Evolutionary conservation across 768 basidiomycete species (phyloP), one percentile per base, ranked within the genome.

Genomic region (Mycena polygramma): DNA sequence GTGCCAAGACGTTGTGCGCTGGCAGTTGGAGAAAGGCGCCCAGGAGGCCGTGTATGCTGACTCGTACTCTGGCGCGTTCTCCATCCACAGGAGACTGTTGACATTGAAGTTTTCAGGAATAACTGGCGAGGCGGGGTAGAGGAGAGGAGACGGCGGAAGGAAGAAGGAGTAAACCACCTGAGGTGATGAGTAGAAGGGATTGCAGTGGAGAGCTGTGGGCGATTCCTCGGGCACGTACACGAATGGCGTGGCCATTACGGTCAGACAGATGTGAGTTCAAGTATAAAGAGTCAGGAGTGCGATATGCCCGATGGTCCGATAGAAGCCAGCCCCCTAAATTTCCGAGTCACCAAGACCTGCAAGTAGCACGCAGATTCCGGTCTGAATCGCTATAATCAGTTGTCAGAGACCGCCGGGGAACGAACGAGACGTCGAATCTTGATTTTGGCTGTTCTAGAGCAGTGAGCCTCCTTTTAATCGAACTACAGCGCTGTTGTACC

Each of bases 191-290:
- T 59, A 70, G 69, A 54, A 70, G 26, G 69, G 69, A n/a, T 65
- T 45, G n/a, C n/a, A n/a, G 58, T 59, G 52, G 13, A 57, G 51
- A 1, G 4, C 17, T 7, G 63, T 15, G 9, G 62, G 55, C 5
- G 68, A 69, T 7, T 20, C 65, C n/a, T 69, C 68, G n/a, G 69
- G 69, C 7, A 70, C 63, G 55, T 53, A 70, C 19, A 70, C 63
- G 19, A 70, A 70, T 0, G 69, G 69, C 2, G 63, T 41, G 13
- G 69, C 51, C 69, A 70, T 69, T 51, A 46, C 61, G 30, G 26
- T 35, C 36, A n/a, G n/a, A 46, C 13, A 6, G 24, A 54, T 11
- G 13, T 22, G 48, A 13, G 51, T 11, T 13, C 3, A 13, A 24
- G 26, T 7, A 24, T 7, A 7, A 24, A n/a, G 51, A 22, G n/a